phyloP scores from a whole-genome alignment of 257 asterid species.

The Solanum gandarillasii region DNA sequence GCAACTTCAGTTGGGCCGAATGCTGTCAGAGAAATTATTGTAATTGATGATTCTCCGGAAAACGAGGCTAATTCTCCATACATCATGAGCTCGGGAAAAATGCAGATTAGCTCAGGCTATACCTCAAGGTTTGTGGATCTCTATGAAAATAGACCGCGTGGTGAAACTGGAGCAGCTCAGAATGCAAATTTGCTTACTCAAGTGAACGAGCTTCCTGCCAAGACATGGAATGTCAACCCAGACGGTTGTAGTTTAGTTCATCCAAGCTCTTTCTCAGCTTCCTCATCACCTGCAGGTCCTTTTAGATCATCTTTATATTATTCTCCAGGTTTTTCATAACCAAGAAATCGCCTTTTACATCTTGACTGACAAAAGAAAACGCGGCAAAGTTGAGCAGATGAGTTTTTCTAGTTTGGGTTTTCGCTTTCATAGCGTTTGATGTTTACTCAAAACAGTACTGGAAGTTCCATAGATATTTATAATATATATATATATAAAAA shows the following conservation, averaged over 20 bases:
- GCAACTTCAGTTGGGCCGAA: conserved; percentile 11
- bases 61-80: conserved; percentile 4
- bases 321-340: conserved; percentile 24
- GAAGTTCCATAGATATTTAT: not conserved
- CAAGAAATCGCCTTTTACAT: not conserved
- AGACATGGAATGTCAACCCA: conserved; percentile 27
- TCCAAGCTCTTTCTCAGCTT: conserved; percentile 4
- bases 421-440: not conserved
- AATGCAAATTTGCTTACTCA: conserved; percentile 19
- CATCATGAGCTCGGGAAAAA: conserved; percentile 3
- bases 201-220: conserved; percentile 10
- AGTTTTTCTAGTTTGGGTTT: conserved; percentile 6
- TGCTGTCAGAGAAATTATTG: conserved; percentile 24
- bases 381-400: conserved; percentile 10
- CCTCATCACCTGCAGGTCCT: conserved; percentile 15
- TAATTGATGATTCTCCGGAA: conserved; percentile 40
- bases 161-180: conserved; percentile 20
- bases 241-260: conserved; percentile 8
- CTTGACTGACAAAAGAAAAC: conserved; percentile 4
- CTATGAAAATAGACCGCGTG: conserved; percentile 15
- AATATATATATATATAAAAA: not conserved
- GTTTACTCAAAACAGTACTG: not conserved
- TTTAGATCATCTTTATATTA: conserved; percentile 15
- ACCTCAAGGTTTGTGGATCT: conserved; percentile 21
- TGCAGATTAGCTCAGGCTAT: conserved; percentile 5